These are phyloP conservation scores for Monosporozyma yasuniensis DNA, from an alignment of 805 yeast species.

Conservation along the genomic window DNA sequence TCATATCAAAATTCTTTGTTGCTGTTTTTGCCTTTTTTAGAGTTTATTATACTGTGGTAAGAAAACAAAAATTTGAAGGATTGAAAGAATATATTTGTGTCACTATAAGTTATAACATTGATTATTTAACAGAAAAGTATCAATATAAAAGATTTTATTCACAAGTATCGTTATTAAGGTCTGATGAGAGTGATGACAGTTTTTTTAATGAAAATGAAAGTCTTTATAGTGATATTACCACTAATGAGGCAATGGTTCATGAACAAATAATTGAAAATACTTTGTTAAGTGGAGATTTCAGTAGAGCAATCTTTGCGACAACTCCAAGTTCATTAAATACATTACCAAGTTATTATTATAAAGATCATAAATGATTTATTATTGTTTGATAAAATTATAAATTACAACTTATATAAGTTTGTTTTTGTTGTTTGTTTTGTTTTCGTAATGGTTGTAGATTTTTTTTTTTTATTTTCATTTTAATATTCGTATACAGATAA, in stretches of 20 bases:
- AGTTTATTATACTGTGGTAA: slow-evolving; percentile 38
- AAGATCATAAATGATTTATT: neutral
- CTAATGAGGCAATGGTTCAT: neutral
- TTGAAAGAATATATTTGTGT: slow-evolving; percentile 55
- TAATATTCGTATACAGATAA: neutral
- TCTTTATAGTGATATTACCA: neutral
- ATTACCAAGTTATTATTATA: slow-evolving; percentile 11
- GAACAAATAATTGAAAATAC: neutral
- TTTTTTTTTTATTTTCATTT: neutral
- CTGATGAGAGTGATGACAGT: neutral
- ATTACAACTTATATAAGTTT: neutral
- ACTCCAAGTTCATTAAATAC: slow-evolving; percentile 9
- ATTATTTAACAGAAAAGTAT: slow-evolving; percentile 31
- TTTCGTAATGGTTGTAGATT: neutral
- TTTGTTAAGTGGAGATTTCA: slow-evolving; percentile 2
- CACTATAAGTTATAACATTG: slow-evolving; percentile 49
- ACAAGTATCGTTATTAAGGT: slow-evolving; percentile 3
- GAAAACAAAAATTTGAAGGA: slow-evolving; percentile 32
- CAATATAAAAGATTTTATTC: slow-evolving; percentile 10
- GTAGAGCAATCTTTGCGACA: slow-evolving; percentile 3
- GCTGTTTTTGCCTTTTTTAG: slow-evolving; percentile 48
- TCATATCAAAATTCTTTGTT: slow-evolving; percentile 45
- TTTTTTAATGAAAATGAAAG: neutral
- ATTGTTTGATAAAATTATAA: neutral
- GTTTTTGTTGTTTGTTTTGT: neutral